Evolutionary conservation across 768 basidiomycete genomes (phyloP), one percentile per base, ranked within the genome.

Genomic region (Crucibulum laeve): DNA sequence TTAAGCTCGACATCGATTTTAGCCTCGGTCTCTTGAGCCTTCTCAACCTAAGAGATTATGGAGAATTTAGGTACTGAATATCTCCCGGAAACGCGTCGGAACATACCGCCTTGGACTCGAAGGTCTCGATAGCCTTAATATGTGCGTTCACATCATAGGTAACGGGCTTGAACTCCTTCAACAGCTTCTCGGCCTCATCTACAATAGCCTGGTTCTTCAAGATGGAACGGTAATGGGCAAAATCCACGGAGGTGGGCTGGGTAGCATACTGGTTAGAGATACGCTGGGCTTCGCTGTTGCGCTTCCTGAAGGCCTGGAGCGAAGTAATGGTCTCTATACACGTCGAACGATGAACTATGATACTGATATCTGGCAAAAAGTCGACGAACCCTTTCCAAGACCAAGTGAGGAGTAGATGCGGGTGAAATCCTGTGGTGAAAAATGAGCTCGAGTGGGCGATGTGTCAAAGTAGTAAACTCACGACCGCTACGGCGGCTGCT

Each of bases 221-320:
- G 25, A 91, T 66, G 22, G 84, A 78, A 58, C 92, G 91, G 76
- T 98, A 99, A 70, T 93, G 82, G 18, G 82, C 75, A 57, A 98
- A 73, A 72, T 98, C 92, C 59, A 99, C 76, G 40, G 89, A 85
- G 23, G 86, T 86, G 30, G 87, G 82, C 61, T 87, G 83, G 49
- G 72, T 69, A 48, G 75, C 65, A 56, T 84, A 80, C 58, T 79
- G 76, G 42, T 69, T 68, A 33, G 80, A 63, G 46, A 89, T 69
- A 49, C 85, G 82, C 59, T 88, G 85, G 45, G 96, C 95, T 43
- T 97, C 91, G 53, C 72, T 71, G 67, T 95, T 83, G 47, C 96
- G 91, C 68, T 94, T 96, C 69, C 96, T 89, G 84, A 99, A 98
- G 30, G 89, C 87, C 64, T 91, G 89, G 40, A 99, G 79, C 42